A percentile compares a stretch with the other conserved stretches of the same genome.
Evolutionary conservation across 1,284 basidiomycete genomes (phyloP).

Genomic region (Puccinia horiana): DNA sequence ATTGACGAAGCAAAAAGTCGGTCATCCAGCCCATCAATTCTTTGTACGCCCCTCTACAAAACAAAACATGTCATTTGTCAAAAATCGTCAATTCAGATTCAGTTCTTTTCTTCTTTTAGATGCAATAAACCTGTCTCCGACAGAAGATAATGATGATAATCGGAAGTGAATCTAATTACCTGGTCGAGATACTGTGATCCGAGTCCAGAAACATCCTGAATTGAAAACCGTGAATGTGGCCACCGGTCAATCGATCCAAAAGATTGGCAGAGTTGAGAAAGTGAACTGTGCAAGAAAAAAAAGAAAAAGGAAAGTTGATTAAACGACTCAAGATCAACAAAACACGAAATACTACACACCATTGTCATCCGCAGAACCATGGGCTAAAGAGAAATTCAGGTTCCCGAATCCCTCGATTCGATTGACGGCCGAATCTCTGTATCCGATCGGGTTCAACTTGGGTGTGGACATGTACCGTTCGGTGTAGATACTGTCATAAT

Average conservation of each 20-base stretch:
- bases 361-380: constrained; percentile 92
- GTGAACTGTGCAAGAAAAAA: constrained; percentile 65
- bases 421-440: constrained; percentile 78
- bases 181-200: constrained; percentile 43
- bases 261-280: constrained; percentile 85
- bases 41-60: constrained; percentile 69
- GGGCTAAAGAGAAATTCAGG: constrained; percentile 78
- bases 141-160: constrained; percentile 49
- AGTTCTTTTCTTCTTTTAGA: neutral
- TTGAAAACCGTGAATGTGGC: constrained; percentile 73
- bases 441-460: constrained; percentile 73
- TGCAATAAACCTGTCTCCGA: constrained; percentile 42
- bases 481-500: constrained; percentile 79
- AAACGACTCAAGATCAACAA: neutral
- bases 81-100: neutral
- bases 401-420: constrained; percentile 79
- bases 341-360: constrained; percentile 53
- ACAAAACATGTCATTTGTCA: neutral
- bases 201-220: constrained; percentile 97
- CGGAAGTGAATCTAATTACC: constrained; percentile 53
- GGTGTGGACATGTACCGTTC: constrained; percentile 96
- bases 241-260: constrained; percentile 83
- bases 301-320: neutral
- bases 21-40: constrained; percentile 87
- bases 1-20: constrained; percentile 78